phyloP scores from a whole-genome alignment of 2,329 filamentous ascomycete genomes.

The Catunica adiposa region DNA sequence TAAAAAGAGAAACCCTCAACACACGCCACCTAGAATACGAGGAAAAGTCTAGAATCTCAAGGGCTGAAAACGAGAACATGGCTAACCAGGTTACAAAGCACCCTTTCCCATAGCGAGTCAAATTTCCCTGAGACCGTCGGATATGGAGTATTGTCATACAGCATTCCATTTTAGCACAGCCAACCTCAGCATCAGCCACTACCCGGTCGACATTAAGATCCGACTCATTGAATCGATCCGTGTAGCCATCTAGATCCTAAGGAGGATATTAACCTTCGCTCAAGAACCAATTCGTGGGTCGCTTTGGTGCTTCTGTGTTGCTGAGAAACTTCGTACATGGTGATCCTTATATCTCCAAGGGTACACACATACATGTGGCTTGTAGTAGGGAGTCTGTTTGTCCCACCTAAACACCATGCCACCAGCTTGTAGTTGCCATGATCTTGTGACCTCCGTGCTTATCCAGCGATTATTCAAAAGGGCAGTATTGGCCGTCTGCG shows the following conservation, averaged over 20 bases:
- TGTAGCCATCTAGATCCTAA: background rate
- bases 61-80: too few species aligned
- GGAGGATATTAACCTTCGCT: background rate
- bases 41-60: background rate
- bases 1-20: background rate
- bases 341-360: background rate
- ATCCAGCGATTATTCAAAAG: background rate
- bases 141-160: too few species aligned
- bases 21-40: background rate
- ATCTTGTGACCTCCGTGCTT: background rate
- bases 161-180: too few species aligned
- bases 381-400: background rate
- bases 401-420: background rate
- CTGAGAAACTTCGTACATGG: background rate
- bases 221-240: background rate
- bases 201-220: background rate
- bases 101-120: too few species aligned
- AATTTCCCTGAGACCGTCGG: too few species aligned
- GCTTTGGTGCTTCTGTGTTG: background rate
- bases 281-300: background rate
- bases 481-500: background rate
- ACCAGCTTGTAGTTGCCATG: background rate
- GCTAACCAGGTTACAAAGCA: too few species aligned
- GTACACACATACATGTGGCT: slow-evolving; percentile 1
- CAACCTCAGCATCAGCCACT: too few species aligned